Evolutionary conservation across 2,329 filamentous ascomycete genomes (phyloP), one percentile per base, ranked within the genome.

Genomic region (Nemania serpens): DNA sequence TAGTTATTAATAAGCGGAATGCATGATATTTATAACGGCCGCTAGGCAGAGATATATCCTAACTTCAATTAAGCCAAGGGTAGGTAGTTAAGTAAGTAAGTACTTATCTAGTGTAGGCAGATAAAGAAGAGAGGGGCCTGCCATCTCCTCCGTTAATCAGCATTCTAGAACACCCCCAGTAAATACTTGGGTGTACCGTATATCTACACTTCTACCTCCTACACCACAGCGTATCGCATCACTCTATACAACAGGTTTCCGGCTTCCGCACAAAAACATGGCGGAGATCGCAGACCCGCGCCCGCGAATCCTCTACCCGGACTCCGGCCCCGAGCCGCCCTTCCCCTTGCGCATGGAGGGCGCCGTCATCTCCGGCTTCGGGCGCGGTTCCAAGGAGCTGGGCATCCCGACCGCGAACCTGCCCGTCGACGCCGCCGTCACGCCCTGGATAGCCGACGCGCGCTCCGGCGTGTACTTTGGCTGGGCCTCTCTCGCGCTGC

Each of bases 351-450:
- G 84, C 68, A 88, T 98, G 78, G 88, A 90, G 63, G 95, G 95
- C 22, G 86, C 89, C 57, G 93, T 99, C 22, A 93, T 97, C 71
- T 90, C 91, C 70, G 95, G 95, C 36, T 98, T 98, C 75, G 94
- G 95, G 43, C 86, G 95, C 62, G 95, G 95, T 15, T 96, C 91
- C 71, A 96, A 93, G 80, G 93, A 97, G 88, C 91, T 98, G 73
- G 94, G 94, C 69, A 97, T 98, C 74, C 95, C 95, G 2, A 98
- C 95, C 1, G 95, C 95, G 74, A 99, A 98, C 81, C 87, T 98
- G 46, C 87, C 87, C 69, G 89, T 94, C 52, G 88, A 90, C 75
- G 81, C 83, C 55, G 71, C 85, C 70, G 75, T 82, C 6, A 77
- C 81, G 34, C 79, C 84, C 10, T 89, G 86, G 86, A 87, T 89